These are phyloP conservation scores for Talaromyces sp. DNA, from an alignment of 2,329 filamentous ascomycete species.

Conservation along the genomic window DNA sequence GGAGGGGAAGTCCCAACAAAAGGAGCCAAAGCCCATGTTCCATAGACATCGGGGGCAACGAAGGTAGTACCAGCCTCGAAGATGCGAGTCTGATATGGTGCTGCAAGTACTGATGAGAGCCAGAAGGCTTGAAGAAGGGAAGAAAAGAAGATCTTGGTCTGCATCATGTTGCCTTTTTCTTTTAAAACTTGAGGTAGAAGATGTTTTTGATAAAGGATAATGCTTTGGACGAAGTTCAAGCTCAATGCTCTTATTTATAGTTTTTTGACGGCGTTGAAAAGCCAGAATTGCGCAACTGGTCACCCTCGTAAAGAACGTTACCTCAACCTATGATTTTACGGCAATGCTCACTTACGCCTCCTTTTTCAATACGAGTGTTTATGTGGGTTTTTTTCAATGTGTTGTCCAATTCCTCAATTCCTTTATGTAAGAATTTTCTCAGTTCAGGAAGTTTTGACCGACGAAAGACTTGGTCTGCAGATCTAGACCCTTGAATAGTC, in stretches of 20 bases:
- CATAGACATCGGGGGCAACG: not conserved
- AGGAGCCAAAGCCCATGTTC: not conserved
- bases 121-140: not conserved
- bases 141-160: not conserved
- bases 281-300: not conserved
- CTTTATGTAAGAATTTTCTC: not conserved
- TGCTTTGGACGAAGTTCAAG: not conserved
- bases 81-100: not conserved
- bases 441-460: not conserved
- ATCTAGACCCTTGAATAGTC: not conserved
- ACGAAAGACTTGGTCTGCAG: not conserved
- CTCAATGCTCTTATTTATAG: not conserved
- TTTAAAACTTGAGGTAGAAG: not conserved
- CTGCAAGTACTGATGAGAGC: not conserved
- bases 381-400: not conserved
- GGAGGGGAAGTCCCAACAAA: not conserved
- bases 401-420: not conserved
- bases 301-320: not conserved
- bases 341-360: not conserved
- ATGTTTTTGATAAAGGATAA: not conserved
- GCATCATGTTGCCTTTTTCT: not conserved
- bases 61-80: not conserved
- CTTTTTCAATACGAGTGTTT: not conserved
- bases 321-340: not conserved
- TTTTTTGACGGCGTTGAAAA: not conserved